Conservation (phyloP, 2,329 filamentous ascomycete genomes). For the Alternaria tenuissima region DNA sequence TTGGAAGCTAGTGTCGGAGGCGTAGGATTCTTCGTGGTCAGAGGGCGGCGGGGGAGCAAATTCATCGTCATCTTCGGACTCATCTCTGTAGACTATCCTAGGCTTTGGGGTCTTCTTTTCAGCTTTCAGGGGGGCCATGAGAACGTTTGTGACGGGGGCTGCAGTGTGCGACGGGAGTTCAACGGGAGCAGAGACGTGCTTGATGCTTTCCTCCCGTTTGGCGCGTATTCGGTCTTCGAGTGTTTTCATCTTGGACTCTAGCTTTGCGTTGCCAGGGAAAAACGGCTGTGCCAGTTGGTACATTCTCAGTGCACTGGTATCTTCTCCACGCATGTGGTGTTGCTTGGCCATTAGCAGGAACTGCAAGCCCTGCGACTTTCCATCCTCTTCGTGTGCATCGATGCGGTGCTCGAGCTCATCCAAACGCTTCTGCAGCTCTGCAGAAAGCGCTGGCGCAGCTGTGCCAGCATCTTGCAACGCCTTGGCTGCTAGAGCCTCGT, state of each 20-base stretch:
- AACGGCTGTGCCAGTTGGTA: constrained; percentile 84
- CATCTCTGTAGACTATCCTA: constrained; percentile 24
- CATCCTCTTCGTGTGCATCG: constrained; percentile 73
- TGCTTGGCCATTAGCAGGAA: constrained; percentile 91
- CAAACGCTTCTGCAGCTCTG: constrained; percentile 80
- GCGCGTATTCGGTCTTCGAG: constrained; percentile 61
- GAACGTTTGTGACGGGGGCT: constrained; percentile 36
- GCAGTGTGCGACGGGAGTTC: constrained; percentile 26
- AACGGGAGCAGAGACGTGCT: constrained; percentile 24
- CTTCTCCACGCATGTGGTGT: constrained; percentile 83
- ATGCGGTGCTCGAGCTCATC: constrained; percentile 89
- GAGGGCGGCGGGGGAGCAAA: constrained; percentile 48
- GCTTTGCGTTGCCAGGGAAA: constrained; percentile 85
- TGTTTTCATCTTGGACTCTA: constrained; percentile 64
- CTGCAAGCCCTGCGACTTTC: constrained; percentile 81
- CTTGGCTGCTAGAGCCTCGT: constrained; percentile 84
- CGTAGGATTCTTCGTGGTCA: constrained; percentile 51
- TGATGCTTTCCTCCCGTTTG: constrained; percentile 46
- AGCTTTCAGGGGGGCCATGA: constrained; percentile 48
- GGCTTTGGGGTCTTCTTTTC: constrained; percentile 34
- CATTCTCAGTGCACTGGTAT: constrained; percentile 79
- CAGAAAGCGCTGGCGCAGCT: constrained; percentile 65
- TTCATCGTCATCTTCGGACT: constrained; percentile 53
- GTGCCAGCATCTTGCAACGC: constrained; percentile 65
- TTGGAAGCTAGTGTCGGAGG: constrained; percentile 50